Evolutionary conservation across 73 alveolate species (phyloP).

Genomic region (Stentor coeruleus): DNA sequence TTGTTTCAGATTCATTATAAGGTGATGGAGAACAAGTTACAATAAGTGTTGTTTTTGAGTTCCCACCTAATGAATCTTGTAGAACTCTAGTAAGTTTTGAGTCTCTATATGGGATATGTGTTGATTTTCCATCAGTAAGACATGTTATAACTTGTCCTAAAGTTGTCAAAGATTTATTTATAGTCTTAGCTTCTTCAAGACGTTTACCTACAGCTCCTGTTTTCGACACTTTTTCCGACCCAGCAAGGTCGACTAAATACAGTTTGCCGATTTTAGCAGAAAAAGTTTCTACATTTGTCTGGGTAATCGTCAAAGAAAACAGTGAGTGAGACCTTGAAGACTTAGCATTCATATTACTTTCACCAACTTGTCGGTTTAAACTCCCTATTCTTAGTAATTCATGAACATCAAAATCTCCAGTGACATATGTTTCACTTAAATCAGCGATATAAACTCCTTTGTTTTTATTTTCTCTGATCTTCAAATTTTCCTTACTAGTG

Average conservation of each 20-base stretch:
- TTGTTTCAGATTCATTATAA: conserved; percentile 85
- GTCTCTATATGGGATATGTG: conserved; percentile 88
- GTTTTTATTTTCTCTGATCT: conserved; percentile 85
- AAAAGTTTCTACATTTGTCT: conserved; percentile 81
- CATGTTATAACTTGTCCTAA: conserved; percentile 77
- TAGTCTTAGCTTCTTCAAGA: conserved; percentile 84
- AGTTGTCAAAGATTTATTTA: conserved; percentile 78
- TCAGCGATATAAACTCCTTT: conserved; percentile 93
- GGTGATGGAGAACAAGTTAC: conserved; percentile 71
- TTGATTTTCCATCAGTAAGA: conserved; percentile 29
- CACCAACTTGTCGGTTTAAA: conserved; percentile 89
- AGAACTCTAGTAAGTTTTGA: conserved; percentile 95
- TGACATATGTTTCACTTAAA: conserved; percentile 89
- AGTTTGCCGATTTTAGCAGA: conserved; percentile 86
- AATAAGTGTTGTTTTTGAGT: conserved; percentile 86
- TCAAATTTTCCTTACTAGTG: conserved; percentile 78
- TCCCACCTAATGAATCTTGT: conserved; percentile 93
- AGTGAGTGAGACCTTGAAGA: conserved; percentile 92
- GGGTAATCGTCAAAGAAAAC: conserved; percentile 75
- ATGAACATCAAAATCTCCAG: conserved; percentile 84
- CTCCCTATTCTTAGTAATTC: conserved; percentile 89
- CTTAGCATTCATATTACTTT: conserved; percentile 94
- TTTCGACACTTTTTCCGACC: conserved; percentile 73
- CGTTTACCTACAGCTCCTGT: conserved; percentile 78
- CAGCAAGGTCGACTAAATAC: conserved; percentile 85